These are phyloP conservation scores for Handroanthus guayacan DNA, from an alignment of 257 asterid genomes.

Conservation along the genomic window DNA sequence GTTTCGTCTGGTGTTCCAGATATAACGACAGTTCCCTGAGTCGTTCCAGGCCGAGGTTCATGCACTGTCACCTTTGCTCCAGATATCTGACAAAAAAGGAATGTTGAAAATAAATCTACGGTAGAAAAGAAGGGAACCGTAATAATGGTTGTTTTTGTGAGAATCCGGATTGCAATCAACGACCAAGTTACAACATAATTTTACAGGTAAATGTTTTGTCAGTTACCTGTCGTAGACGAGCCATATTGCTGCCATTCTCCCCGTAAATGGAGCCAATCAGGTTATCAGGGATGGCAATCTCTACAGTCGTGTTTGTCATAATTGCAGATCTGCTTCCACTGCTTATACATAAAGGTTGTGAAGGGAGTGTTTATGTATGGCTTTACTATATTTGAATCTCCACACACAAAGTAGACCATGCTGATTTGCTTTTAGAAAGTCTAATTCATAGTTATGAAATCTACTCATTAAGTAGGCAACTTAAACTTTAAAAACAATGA, in stretches of 20 bases:
- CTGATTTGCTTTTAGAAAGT: neutral
- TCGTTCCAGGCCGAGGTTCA: conserved; percentile 62
- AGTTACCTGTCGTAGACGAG: conserved; percentile 71
- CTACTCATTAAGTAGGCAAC: no score
- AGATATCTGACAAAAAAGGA: conserved; percentile 61
- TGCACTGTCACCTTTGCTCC: conserved; percentile 70
- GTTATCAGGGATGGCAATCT: conserved; percentile 63
- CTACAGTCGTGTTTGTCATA: conserved; percentile 64
- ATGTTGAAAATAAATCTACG: neutral
- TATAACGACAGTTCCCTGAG: conserved; percentile 56
- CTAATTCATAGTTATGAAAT: no score
- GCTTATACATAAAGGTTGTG: conserved; percentile 26
- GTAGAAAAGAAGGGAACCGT: no score
- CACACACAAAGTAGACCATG: neutral
- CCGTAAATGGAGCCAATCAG: conserved; percentile 62
- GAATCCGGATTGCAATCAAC: neutral
- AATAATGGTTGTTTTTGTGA: no score
- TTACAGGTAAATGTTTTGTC: neutral
- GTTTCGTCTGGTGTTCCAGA: conserved; percentile 79
- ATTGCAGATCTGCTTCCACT: conserved; percentile 60
- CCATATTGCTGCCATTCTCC: conserved; percentile 67
- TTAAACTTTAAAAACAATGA: no score
- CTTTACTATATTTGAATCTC: neutral
- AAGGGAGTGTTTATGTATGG: neutral
- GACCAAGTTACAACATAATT: neutral